Percentiles rank a stretch among this genome's conserved stretches.
Conservation (phyloP, 2,329 filamentous ascomycete species). For the Microdochium trichocladiopsis region DNA sequence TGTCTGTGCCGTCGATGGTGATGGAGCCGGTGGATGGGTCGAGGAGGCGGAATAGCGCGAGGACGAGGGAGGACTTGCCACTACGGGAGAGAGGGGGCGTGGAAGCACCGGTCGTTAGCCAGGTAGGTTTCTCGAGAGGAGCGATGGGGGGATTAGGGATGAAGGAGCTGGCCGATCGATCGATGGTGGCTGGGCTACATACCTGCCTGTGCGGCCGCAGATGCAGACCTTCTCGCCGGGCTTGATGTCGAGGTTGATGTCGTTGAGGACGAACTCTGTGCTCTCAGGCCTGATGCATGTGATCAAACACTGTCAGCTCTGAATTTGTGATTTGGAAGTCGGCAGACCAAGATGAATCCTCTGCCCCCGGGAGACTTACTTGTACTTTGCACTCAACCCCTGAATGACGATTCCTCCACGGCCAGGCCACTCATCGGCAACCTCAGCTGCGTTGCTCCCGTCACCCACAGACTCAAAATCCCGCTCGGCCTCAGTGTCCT, state of each 20-base stretch:
- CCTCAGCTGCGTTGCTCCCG: background rate
- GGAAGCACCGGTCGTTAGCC: too few species aligned
- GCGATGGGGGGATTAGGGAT: too few species aligned
- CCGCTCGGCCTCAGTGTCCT: background rate
- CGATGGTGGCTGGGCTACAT: too few species aligned
- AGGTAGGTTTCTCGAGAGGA: too few species aligned
- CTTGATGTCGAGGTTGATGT: conserved; percentile 1
- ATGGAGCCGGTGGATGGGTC: conserved; percentile 5
- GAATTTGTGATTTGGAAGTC: too few species aligned
- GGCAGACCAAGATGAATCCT: too few species aligned
- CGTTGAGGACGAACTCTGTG: conserved; percentile 1
- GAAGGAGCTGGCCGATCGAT: too few species aligned
- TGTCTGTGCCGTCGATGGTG: conserved; percentile 6
- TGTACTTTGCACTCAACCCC: conserved; percentile 14
- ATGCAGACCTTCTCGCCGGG: conserved; percentile 7
- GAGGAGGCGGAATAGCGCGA: conserved; percentile 8
- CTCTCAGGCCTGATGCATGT: background rate
- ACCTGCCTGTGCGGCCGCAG: conserved; percentile 7
- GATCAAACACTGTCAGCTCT: too few species aligned
- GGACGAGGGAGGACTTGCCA: conserved; percentile 8
- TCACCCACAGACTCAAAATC: background rate
- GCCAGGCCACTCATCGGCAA: conserved; percentile 17
- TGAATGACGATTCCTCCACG: conserved; percentile 6
- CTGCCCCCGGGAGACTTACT: conserved; percentile 17
- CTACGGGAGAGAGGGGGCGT: background rate